Conservation (phyloP, 805 yeast genomes). For the Grigorovia humatica region DNA sequence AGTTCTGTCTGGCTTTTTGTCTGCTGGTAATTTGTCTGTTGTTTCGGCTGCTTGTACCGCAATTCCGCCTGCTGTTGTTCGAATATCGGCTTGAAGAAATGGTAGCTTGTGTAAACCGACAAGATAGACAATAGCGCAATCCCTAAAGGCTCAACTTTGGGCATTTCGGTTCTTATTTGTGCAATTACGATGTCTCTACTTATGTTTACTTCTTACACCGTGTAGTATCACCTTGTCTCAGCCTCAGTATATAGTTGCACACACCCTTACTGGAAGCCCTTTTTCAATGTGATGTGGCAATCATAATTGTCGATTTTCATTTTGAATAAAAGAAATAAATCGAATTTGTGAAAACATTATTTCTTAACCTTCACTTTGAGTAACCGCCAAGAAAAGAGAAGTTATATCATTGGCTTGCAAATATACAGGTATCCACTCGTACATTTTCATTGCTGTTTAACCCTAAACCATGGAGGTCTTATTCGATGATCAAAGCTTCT, state of each 20-base stretch:
- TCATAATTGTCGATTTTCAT: conserved; percentile 1
- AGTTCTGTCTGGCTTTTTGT: neutral
- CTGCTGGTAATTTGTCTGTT: too few relatives aligned
- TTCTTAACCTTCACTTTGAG: neutral
- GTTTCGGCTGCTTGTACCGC: neutral
- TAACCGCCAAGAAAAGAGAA: too few relatives aligned
- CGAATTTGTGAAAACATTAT: neutral
- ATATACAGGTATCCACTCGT: too few relatives aligned
- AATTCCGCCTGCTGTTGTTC: conserved; percentile 24
- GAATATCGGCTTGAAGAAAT: conserved; percentile 63
- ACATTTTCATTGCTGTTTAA: too few relatives aligned
- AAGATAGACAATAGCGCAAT: conserved; percentile 19
- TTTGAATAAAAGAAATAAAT: conserved; percentile 1
- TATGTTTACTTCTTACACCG: neutral
- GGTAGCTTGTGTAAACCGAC: conserved; percentile 36
- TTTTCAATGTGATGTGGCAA: conserved; percentile 4
- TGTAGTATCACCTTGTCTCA: too few relatives aligned
- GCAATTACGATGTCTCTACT: neutral
- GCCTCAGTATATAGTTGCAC: too few relatives aligned
- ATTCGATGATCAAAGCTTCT: conserved; percentile 17
- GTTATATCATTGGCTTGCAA: too few relatives aligned
- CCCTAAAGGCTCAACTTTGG: conserved; percentile 25
- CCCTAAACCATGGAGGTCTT: conserved; percentile 5
- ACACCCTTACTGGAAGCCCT: too few relatives aligned
- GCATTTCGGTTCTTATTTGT: conserved; percentile 10